phyloP scores from a whole-genome alignment of 805 yeast species.

The Lachancea lanzarotensis region DNA sequence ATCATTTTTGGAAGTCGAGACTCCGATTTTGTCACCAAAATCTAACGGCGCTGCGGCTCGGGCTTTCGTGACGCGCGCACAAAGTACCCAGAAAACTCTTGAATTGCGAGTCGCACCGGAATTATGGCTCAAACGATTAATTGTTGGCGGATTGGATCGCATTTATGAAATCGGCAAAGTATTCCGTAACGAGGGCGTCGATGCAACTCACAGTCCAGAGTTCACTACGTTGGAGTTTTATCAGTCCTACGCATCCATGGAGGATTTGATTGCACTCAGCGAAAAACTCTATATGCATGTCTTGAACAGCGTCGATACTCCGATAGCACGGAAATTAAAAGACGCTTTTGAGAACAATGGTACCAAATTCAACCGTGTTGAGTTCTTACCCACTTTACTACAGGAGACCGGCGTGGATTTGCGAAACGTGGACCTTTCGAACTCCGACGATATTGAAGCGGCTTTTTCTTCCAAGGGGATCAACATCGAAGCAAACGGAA shows the following conservation, averaged over 20 bases:
- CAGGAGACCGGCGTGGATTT: slow-evolving; percentile 19
- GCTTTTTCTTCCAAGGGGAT: slow-evolving; percentile 6
- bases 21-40: slow-evolving; percentile 70
- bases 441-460: slow-evolving; percentile 14
- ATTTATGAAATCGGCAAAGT: slow-evolving; percentile 81
- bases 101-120: slow-evolving; percentile 90
- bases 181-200: slow-evolving; percentile 91
- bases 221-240: slow-evolving; percentile 89
- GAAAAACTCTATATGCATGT: slow-evolving; percentile 48
- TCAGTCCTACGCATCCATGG: slow-evolving; percentile 59
- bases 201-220: slow-evolving; percentile 90
- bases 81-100: slow-evolving; percentile 34
- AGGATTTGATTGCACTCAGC: slow-evolving; percentile 59
- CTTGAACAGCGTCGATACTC: slow-evolving; percentile 27
- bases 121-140: slow-evolving; percentile 79
- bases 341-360: slow-evolving; percentile 12
- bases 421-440: slow-evolving; percentile 29
- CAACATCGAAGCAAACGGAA: slow-evolving; percentile 31
- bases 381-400: slow-evolving; percentile 27
- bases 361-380: slow-evolving; percentile 28
- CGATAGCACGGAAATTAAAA: slow-evolving; percentile 6
- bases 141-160: slow-evolving; percentile 78
- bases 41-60: slow-evolving; percentile 89
- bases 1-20: slow-evolving; percentile 75
- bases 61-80: slow-evolving; percentile 62